These are phyloP conservation scores for Allantophomopsis cytisporea DNA, from an alignment of 2,329 filamentous ascomycete species.

Conservation along the genomic window DNA sequence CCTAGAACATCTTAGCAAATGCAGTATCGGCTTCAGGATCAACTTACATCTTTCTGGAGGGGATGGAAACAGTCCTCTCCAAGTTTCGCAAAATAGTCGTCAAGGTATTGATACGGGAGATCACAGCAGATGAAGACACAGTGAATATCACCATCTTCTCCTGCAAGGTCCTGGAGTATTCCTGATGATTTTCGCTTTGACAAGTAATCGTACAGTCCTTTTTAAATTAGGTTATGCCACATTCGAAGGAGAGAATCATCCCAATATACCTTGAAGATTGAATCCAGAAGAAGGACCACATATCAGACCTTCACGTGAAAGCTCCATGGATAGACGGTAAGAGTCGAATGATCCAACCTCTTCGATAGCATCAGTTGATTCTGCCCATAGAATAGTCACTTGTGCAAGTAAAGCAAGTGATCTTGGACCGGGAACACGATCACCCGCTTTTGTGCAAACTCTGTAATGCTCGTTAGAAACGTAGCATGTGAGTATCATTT, in stretches of 20 bases:
- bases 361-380: constrained; percentile 38
- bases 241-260: constrained; percentile 12
- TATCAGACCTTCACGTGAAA: constrained; percentile 42
- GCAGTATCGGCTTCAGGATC: too few relatives aligned
- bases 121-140: constrained; percentile 51
- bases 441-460: constrained; percentile 41
- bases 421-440: constrained; percentile 45
- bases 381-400: constrained; percentile 43
- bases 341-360: constrained; percentile 40
- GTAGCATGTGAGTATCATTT: not conserved
- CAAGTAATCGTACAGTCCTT: too few relatives aligned
- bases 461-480: constrained; percentile 15
- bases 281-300: constrained; percentile 49
- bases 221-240: too few relatives aligned
- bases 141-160: constrained; percentile 29
- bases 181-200: too few relatives aligned
- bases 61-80: constrained; percentile 30
- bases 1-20: constrained; percentile 14
- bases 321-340: constrained; percentile 34
- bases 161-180: constrained; percentile 27
- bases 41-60: constrained; percentile 29
- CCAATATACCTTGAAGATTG: constrained; percentile 35
- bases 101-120: constrained; percentile 47
- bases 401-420: constrained; percentile 32
- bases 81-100: constrained; percentile 44